Evolutionary conservation across 441 rosid species (phyloP), one percentile per base, ranked within the genome.

Genomic region (Arabidopsis hybrid): DNA sequence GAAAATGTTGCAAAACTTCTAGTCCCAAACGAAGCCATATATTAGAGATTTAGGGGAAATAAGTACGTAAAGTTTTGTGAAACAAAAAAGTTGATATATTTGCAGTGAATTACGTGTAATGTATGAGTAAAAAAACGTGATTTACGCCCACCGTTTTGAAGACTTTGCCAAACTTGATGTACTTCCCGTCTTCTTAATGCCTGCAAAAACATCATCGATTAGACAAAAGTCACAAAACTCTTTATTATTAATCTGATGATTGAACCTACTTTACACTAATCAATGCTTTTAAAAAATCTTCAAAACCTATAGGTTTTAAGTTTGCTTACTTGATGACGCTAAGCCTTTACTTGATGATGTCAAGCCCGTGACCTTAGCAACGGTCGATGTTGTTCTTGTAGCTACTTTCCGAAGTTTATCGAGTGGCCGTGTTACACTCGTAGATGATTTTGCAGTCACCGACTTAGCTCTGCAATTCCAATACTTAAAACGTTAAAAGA

Each of bases 301-400:
- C 7, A 65, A 26, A 65, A 4, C 38, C 5, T 57, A 18, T 12
- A 60, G 7, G 18, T 55, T 50, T 3, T 39, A 46, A n/a, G 34
- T 60, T 57, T 16, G 69, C 83, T 72, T 82, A 91, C 91, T 74
- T 78, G 89, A 38, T 61, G 85, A 69, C 47, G 85, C 62, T 67
- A 55, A 60, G 77, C 72, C 76, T 81, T 71, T 81, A 91, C 91
- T 73, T 78, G 89, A 42, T 63, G 85, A 62, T 49, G 85, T 59
- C 73, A 78, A 72, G 56, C 72, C 80, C 6, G 79, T 34, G 29
- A 74, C 84, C 55, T 69, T 78, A 52, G 79, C 76, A 31, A 57
- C 62, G 12, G 90, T 64, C 9, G 63, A 67, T 59, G 78, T 51
- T 49, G 72, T 67, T 51, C 70, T 59, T 42, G 83, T 7, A 43